These are phyloP conservation scores for Aspergillus pseudotamarii DNA, from an alignment of 2,329 filamentous ascomycete genomes.

Conservation along the genomic window DNA sequence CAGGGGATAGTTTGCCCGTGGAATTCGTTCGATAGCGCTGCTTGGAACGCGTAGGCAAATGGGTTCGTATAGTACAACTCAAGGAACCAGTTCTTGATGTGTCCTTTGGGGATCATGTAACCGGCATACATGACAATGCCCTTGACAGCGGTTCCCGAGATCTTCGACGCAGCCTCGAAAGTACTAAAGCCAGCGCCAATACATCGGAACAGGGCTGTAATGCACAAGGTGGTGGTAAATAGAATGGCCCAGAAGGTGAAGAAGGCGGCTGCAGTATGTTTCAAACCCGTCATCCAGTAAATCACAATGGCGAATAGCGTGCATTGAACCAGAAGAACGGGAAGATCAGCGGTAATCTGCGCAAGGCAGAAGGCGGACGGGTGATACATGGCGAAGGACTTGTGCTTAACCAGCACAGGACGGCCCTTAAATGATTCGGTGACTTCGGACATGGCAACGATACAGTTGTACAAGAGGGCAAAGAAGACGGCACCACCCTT, in stretches of 20 bases:
- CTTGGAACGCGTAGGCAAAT: slow-evolving; percentile 43
- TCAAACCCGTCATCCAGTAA: slow-evolving; percentile 67
- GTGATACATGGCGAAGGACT: slow-evolving; percentile 60
- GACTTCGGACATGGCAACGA: slow-evolving; percentile 69
- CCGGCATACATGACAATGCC: slow-evolving; percentile 45
- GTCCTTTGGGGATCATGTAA: slow-evolving; percentile 49
- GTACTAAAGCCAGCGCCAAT: slow-evolving; percentile 59
- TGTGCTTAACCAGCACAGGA: slow-evolving; percentile 62
- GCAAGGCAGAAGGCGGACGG: slow-evolving; percentile 51
- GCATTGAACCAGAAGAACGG: slow-evolving; percentile 62
- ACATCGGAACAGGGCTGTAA: slow-evolving; percentile 62
- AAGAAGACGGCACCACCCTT: slow-evolving; percentile 69
- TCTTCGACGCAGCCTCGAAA: slow-evolving; percentile 63
- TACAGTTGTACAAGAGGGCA: slow-evolving; percentile 62
- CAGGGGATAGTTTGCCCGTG: slow-evolving; percentile 31
- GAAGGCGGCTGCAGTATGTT: slow-evolving; percentile 55
- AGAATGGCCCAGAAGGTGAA: slow-evolving; percentile 66
- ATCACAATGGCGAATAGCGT: slow-evolving; percentile 60
- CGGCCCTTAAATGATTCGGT: slow-evolving; percentile 65
- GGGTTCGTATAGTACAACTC: slow-evolving; percentile 49
- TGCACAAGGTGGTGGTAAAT: slow-evolving; percentile 48
- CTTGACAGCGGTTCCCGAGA: slow-evolving; percentile 43
- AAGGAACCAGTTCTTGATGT: slow-evolving; percentile 58
- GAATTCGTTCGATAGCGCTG: slow-evolving; percentile 42
- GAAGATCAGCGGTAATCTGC: slow-evolving; percentile 53